Conservation (phyloP, 2,329 filamentous ascomycete genomes). For the Passalora sequoiae region DNA sequence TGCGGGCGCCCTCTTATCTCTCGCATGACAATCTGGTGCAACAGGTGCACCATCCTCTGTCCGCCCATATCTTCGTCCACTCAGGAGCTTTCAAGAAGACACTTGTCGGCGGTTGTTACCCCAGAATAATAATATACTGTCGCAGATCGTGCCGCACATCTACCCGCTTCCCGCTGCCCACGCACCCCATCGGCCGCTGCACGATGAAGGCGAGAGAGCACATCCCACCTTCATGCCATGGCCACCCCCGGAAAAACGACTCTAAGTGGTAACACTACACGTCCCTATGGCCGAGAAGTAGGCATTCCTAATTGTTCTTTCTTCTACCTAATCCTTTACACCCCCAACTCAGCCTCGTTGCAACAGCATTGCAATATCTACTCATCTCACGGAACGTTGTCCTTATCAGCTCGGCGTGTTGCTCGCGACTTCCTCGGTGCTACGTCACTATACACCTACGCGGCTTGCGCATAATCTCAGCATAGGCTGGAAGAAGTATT, state of each 20-base stretch:
- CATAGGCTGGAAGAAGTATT: too few species aligned
- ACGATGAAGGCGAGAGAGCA: not conserved
- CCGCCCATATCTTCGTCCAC: conserved; percentile 1
- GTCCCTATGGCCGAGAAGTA: not conserved
- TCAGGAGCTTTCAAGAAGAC: not conserved
- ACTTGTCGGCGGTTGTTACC: not conserved
- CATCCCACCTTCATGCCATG: not conserved
- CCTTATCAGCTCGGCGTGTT: not conserved
- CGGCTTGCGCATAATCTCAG: not conserved
- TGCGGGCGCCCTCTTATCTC: not conserved
- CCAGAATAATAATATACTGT: too few species aligned
- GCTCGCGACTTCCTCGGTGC: not conserved
- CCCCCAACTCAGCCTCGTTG: too few species aligned
- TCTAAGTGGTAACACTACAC: conserved; percentile 1
- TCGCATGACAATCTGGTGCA: not conserved
- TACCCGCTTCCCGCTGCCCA: too few species aligned
- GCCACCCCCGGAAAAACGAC: not conserved
- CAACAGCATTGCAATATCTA: too few species aligned
- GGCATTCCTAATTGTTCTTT: not conserved
- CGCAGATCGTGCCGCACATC: too few species aligned
- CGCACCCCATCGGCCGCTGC: too few species aligned
- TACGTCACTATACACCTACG: not conserved
- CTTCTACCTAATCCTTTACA: not conserved
- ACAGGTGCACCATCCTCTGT: not conserved
- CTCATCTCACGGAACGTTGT: too few species aligned